Percentiles rank a stretch among this genome's conserved stretches.
Conservation (phyloP, 441 rosid species). For the Breynia disticha region DNA sequence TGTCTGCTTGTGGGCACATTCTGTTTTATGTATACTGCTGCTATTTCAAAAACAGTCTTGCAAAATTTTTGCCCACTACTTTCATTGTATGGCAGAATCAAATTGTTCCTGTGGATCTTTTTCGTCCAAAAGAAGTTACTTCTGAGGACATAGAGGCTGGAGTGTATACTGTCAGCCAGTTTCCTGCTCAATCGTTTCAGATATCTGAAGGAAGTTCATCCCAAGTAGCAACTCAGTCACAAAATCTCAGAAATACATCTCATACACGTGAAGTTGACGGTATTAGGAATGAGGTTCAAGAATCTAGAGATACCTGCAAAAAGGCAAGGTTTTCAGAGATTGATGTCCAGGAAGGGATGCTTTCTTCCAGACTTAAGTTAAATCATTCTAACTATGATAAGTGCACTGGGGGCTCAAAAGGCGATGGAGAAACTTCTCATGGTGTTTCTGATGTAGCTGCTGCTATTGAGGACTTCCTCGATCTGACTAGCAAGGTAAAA, state of each 20-base stretch:
- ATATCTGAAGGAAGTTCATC: constrained; percentile 42
- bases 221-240: constrained; percentile 41
- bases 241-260: constrained; percentile 23
- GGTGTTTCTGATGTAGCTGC: constrained; percentile 85
- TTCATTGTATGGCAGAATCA: constrained; percentile 45
- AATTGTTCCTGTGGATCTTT: constrained; percentile 50
- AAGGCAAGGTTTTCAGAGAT: constrained; percentile 42
- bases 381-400: constrained; percentile 23
- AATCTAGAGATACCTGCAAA: constrained; percentile 30
- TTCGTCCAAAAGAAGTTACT: constrained; percentile 67
- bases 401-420: constrained; percentile 27
- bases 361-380: constrained; percentile 31
- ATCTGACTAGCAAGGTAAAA: constrained; percentile 85
- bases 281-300: constrained; percentile 24
- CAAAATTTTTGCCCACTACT: neutral
- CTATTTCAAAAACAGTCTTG: constrained; percentile 5
- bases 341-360: constrained; percentile 22
- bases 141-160: constrained; percentile 66
- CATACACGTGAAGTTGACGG: constrained; percentile 22
- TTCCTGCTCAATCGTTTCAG: constrained; percentile 55
- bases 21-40: neutral
- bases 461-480: constrained; percentile 87
- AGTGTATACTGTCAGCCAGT: constrained; percentile 56
- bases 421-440: constrained; percentile 36
- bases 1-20: constrained; percentile 4